Percentiles rank a stretch among this genome's conserved stretches.
Conservation (phyloP, 768 basidiomycete species). For the Boletus rex-veris region DNA sequence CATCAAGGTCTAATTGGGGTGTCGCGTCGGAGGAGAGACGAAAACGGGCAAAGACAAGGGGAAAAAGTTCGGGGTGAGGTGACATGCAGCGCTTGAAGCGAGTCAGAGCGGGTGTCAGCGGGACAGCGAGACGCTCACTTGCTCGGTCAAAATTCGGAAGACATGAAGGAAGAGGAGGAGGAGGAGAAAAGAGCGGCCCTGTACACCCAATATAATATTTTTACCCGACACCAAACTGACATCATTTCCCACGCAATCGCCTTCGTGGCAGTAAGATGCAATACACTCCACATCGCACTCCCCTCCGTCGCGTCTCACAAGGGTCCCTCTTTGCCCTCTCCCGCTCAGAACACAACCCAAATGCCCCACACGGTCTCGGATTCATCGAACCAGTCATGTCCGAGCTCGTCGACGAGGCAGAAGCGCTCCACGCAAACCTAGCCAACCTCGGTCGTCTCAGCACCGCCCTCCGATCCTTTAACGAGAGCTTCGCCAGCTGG, state of each 20-base stretch:
- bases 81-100: too few relatives aligned
- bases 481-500: constrained; percentile 91
- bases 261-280: constrained; percentile 8
- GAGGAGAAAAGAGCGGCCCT: background rate
- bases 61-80: too few relatives aligned
- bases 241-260: constrained; percentile 9
- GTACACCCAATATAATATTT: constrained; percentile 1
- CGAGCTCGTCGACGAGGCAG: constrained; percentile 87
- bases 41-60: background rate
- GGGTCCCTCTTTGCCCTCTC: constrained; percentile 87
- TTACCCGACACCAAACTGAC: background rate
- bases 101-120: too few relatives aligned
- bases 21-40: too few relatives aligned
- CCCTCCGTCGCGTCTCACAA: constrained; percentile 85
- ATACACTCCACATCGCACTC: constrained; percentile 58
- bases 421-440: constrained; percentile 71
- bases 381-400: constrained; percentile 82
- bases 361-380: constrained; percentile 80
- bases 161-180: background rate
- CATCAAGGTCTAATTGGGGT: constrained; percentile 24
- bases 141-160: too few relatives aligned
- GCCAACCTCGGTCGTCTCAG: constrained; percentile 69
- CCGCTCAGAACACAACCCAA: constrained; percentile 59
- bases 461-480: constrained; percentile 77
- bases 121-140: too few relatives aligned